phyloP scores from a whole-genome alignment of 306 rosid species.

The Trifolium subterraneum region DNA sequence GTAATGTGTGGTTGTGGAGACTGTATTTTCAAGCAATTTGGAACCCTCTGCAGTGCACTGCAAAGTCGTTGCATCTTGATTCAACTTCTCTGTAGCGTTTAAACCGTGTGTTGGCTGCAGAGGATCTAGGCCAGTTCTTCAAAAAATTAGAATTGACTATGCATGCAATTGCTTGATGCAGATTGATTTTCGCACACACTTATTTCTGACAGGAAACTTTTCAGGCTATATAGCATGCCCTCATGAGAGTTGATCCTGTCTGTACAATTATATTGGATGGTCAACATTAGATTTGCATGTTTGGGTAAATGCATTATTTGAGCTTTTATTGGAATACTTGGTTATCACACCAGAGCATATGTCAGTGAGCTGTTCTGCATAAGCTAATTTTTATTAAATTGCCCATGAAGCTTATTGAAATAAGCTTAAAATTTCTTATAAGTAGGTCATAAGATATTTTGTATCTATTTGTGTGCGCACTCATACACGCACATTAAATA shows the following conservation, averaged over 20 bases:
- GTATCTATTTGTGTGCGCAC: not conserved
- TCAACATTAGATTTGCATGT: not conserved
- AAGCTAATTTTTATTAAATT: not conserved
- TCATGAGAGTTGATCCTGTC: not conserved
- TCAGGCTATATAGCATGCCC: not conserved
- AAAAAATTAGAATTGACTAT: not conserved
- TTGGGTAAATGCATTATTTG: not conserved
- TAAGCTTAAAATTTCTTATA: slow-evolving; percentile 1
- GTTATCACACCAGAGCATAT: not conserved
- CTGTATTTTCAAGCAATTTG: not conserved
- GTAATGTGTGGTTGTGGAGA: not conserved
- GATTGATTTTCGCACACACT: not conserved
- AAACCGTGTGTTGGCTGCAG: not conserved
- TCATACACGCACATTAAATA: not conserved
- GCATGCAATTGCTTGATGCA: slow-evolving; percentile 6
- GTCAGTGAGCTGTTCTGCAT: not conserved
- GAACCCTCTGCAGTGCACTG: not conserved
- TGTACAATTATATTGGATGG: not conserved
- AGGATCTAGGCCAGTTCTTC: not conserved
- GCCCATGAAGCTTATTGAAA: not conserved
- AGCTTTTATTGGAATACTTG: not conserved
- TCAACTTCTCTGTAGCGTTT: not conserved
- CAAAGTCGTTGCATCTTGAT: not conserved
- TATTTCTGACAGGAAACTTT: not conserved
- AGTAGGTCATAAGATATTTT: not conserved